Conservation (phyloP, 352 stramenopile species). For the Phytopythium helicoides region DNA sequence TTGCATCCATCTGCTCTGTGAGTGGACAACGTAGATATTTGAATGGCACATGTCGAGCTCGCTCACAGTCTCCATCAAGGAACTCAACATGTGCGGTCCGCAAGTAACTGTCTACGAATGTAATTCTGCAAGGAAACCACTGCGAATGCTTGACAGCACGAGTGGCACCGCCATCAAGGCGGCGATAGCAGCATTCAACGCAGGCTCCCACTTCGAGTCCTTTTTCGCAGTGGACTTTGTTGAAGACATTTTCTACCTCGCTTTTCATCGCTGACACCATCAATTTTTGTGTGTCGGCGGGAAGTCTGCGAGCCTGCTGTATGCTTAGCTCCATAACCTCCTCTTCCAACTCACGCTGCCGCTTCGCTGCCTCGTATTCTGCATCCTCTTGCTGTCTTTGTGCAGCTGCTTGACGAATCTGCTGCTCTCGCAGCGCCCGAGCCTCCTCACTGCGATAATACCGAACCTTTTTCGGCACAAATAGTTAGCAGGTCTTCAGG, state of each 20-base stretch:
- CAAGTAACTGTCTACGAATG: constrained; percentile 16
- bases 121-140: constrained; percentile 43
- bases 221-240: not conserved
- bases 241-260: constrained; percentile 44
- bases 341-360: constrained; percentile 27
- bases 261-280: constrained; percentile 32
- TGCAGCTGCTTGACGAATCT: constrained; percentile 37
- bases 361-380: constrained; percentile 29
- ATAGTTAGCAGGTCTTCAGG: too few species aligned
- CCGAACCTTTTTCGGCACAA: constrained; percentile 54
- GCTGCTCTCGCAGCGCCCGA: constrained; percentile 37
- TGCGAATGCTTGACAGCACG: constrained; percentile 9
- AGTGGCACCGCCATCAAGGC: constrained; percentile 19
- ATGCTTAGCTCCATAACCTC: constrained; percentile 40
- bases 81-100: constrained; percentile 39
- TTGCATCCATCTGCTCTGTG: constrained; percentile 23
- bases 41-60: constrained; percentile 35
- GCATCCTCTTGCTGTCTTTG: constrained; percentile 43
- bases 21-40: constrained; percentile 32
- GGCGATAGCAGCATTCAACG: constrained; percentile 53
- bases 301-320: constrained; percentile 33
- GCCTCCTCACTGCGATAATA: constrained; percentile 53
- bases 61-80: constrained; percentile 42
- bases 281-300: constrained; percentile 37
- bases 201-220: constrained; percentile 29